Evolutionary conservation across 2,329 filamentous ascomycete genomes (phyloP).

Genomic region (Microsporum canis): DNA sequence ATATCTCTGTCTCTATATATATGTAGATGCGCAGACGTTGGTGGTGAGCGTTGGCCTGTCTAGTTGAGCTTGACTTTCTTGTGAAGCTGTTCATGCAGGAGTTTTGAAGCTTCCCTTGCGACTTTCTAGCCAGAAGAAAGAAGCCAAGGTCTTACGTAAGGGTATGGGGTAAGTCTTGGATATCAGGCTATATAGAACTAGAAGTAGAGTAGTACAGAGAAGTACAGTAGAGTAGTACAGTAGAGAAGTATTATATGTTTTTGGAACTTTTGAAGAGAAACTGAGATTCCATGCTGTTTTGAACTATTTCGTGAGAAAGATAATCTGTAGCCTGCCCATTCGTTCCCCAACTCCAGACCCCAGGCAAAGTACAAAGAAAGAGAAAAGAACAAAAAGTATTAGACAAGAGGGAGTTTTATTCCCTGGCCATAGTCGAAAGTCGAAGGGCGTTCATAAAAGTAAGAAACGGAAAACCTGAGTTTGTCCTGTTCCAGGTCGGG

Average conservation of each 20-base stretch:
- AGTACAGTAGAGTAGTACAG: too few species aligned
- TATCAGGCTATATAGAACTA: neutral
- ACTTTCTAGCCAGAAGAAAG: neutral
- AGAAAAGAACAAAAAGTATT: neutral
- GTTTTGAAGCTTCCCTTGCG: too few species aligned
- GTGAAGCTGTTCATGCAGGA: too few species aligned
- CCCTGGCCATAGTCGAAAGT: neutral
- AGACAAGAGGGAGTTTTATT: neutral
- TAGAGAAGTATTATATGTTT: neutral
- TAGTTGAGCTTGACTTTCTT: neutral
- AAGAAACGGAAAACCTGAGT: neutral
- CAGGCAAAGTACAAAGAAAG: neutral
- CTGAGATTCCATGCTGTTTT: neutral
- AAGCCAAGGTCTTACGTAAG: constrained; percentile 15
- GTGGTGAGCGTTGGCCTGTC: neutral
- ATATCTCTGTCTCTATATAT: neutral
- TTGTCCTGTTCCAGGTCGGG: neutral
- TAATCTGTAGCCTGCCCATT: neutral
- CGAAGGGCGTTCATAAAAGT: neutral
- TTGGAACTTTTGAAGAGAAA: neutral
- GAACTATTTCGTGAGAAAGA: neutral
- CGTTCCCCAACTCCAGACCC: neutral
- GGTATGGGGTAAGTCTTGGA: neutral
- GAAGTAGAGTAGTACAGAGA: neutral
- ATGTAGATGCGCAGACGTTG: too few species aligned